A percentile compares a stretch with the other conserved stretches of the same genome.
Evolutionary conservation across 2,329 filamentous ascomycete genomes (phyloP).

Genomic region (Fusarium udum): DNA sequence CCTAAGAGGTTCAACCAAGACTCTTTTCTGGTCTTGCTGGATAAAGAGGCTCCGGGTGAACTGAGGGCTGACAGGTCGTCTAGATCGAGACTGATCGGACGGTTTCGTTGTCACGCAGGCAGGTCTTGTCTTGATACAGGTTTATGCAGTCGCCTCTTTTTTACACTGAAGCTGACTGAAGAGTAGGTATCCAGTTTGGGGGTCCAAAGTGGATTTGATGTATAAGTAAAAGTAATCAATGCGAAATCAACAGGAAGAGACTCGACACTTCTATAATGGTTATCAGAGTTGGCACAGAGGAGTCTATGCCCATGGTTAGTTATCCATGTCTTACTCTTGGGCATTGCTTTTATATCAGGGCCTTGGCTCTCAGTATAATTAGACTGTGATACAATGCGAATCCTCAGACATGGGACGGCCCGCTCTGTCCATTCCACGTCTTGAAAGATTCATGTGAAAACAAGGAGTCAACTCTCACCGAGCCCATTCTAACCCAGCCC

Average conservation of each 20-base stretch:
- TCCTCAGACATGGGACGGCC: conserved; percentile 33
- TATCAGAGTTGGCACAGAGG: background rate
- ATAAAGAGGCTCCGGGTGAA: background rate
- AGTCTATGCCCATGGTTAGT: background rate
- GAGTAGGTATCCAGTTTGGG: background rate
- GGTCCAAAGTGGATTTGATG: conserved; percentile 10
- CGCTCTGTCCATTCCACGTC: conserved; percentile 13
- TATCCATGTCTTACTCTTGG: background rate
- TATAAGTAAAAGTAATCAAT: conserved; percentile 11
- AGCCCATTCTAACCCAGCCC: conserved; percentile 10
- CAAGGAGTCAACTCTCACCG: background rate
- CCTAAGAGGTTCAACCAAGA: conserved; percentile 18
- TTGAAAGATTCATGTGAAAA: conserved; percentile 14
- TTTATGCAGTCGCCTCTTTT: conserved; percentile 15
- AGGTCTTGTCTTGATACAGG: background rate
- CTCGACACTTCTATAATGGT: conserved; percentile 1
- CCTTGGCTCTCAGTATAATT: background rate
- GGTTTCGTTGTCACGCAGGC: conserved; percentile 1
- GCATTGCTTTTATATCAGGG: background rate
- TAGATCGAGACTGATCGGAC: background rate
- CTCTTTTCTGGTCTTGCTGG: background rate
- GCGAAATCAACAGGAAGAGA: background rate
- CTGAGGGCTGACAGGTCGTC: background rate
- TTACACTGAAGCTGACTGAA: background rate
- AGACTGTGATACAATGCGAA: conserved; percentile 8